These are phyloP conservation scores for Vitis rotundifolia DNA, from an alignment of 164 flowering plant genomes.

Conservation along the genomic window DNA sequence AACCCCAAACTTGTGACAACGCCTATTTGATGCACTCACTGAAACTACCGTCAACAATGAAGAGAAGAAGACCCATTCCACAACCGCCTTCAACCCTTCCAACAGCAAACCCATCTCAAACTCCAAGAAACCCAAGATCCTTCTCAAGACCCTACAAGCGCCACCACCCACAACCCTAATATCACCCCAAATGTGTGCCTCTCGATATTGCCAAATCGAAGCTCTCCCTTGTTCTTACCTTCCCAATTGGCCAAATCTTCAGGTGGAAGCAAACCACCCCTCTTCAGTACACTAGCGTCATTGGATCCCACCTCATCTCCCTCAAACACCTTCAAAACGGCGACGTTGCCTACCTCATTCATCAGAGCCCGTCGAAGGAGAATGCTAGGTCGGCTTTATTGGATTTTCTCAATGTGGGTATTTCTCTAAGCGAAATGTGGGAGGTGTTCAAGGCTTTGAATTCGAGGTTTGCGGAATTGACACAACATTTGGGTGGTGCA, in stretches of 20 bases:
- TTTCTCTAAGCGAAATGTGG: conserved; percentile 72
- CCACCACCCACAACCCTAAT: too few relatives aligned
- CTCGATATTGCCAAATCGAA: conserved; percentile 64
- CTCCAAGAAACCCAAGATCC: conserved; percentile 20
- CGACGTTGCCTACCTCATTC: conserved; percentile 55
- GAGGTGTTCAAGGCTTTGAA: conserved; percentile 58
- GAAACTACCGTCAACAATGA: conserved; percentile 9
- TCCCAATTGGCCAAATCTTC: conserved; percentile 98
- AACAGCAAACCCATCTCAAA: neutral
- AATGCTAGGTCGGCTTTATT: conserved; percentile 44
- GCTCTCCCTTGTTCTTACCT: conserved; percentile 80
- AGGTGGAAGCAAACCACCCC: conserved; percentile 81
- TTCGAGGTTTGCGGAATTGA: conserved; percentile 64
- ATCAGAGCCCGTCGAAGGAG: conserved; percentile 19
- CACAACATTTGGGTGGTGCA: conserved; percentile 63
- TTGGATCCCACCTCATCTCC: conserved; percentile 78
- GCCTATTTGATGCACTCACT: neutral
- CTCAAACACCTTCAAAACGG: conserved; percentile 62
- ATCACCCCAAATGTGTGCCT: conserved; percentile 67
- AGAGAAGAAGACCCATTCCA: conserved; percentile 16
- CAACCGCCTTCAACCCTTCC: conserved; percentile 12
- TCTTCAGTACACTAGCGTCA: conserved; percentile 67
- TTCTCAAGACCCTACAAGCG: conserved; percentile 11
- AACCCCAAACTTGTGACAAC: too few relatives aligned
- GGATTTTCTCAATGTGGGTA: conserved; percentile 67